phyloP scores from a whole-genome alignment of 225 moss, liverwort and hornwort species.

The Rhytidiadelphus loreus region DNA sequence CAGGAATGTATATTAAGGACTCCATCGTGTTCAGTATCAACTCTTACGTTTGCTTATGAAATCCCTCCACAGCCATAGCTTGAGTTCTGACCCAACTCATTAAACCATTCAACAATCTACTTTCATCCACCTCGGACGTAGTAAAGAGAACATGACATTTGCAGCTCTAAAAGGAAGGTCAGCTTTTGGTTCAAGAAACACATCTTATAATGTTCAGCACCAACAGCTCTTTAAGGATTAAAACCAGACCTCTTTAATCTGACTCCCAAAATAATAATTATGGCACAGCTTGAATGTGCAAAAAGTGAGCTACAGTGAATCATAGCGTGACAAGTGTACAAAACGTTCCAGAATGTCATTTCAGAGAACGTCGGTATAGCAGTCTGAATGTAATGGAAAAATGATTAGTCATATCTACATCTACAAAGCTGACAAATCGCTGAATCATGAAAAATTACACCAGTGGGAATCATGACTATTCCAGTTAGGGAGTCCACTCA shows the following conservation, averaged over 20 bases:
- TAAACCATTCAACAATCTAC: background rate
- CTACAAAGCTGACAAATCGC: background rate
- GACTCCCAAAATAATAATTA: background rate
- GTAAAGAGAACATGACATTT: background rate
- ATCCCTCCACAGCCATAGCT: background rate
- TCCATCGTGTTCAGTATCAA: background rate
- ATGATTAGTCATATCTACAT: background rate
- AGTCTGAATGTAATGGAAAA: background rate
- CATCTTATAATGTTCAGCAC: background rate
- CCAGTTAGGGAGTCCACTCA: background rate
- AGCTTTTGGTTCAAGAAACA: background rate
- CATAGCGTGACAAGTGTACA: background rate
- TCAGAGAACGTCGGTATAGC: too few species aligned
- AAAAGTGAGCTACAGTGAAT: background rate
- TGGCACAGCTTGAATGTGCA: background rate
- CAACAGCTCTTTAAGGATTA: background rate
- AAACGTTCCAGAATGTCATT: background rate
- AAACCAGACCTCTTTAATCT: background rate
- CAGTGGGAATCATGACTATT: background rate
- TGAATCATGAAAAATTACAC: background rate
- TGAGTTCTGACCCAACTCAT: background rate
- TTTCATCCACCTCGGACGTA: background rate
- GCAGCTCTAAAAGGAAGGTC: background rate
- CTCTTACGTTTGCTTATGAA: background rate
- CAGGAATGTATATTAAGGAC: background rate